These are phyloP conservation scores for Clitopilus passeckerianus DNA, from an alignment of 768 basidiomycete species.

Conservation along the genomic window DNA sequence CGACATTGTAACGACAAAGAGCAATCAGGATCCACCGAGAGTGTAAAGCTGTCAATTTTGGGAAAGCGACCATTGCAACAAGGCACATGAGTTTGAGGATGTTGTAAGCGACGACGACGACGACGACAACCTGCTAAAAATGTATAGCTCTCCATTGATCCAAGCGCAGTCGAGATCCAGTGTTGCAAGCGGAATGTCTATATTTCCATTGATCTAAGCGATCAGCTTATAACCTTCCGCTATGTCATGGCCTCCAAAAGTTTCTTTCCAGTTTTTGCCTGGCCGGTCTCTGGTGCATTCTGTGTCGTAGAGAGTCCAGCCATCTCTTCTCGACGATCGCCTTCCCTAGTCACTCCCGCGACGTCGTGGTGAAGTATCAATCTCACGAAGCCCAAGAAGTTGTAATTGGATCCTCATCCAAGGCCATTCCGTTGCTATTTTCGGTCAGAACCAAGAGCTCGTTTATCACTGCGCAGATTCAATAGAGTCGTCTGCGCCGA, in stretches of 20 bases:
- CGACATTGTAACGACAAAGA: background rate
- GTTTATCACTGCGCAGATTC: constrained; percentile 5
- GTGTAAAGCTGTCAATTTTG: background rate
- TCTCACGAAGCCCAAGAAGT: constrained; percentile 3
- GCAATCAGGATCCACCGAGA: constrained; percentile 1
- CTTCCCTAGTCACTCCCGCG: constrained; percentile 16
- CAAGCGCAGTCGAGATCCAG: background rate
- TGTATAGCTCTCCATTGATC: background rate
- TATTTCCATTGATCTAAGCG: background rate
- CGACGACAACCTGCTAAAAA: background rate
- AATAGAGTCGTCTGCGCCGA: constrained; percentile 20
- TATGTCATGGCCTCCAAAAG: background rate
- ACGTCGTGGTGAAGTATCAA: constrained; percentile 15
- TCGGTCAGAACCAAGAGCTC: constrained; percentile 4
- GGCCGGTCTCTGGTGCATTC: background rate
- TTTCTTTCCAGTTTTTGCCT: background rate
- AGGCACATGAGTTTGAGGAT: background rate
- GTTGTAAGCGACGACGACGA: background rate
- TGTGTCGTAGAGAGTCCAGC: background rate
- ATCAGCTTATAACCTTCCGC: background rate
- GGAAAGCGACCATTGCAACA: background rate
- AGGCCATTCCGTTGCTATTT: constrained; percentile 6
- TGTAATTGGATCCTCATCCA: background rate
- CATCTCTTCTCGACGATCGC: constrained; percentile 6
- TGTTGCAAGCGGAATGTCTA: background rate